phyloP scores from a whole-genome alignment of 2,329 filamentous ascomycete species.

The Xylaria sp. region DNA sequence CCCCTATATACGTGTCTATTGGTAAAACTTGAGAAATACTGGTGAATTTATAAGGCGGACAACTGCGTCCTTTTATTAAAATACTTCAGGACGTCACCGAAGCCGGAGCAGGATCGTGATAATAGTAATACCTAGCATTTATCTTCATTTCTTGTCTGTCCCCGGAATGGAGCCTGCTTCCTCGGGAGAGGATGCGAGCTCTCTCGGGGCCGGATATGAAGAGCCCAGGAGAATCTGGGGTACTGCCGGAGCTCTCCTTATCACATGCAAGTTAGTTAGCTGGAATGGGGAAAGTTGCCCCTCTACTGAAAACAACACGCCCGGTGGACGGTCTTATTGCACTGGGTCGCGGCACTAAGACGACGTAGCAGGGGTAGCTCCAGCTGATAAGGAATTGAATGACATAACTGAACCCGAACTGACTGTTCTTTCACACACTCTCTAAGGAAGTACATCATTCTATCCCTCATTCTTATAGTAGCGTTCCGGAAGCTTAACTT shows the following conservation, averaged over 20 bases:
- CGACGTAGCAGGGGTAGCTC: not conserved
- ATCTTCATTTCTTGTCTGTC: constrained; percentile 4
- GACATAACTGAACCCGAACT: not conserved
- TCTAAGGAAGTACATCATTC: not conserved
- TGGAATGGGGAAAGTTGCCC: constrained; percentile 17
- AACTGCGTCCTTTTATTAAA: not conserved
- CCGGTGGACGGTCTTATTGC: not conserved
- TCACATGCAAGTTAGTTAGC: constrained; percentile 37
- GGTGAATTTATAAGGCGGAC: not conserved
- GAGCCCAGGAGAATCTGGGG: constrained; percentile 17
- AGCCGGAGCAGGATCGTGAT: constrained; percentile 3
- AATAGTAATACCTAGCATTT: too few species aligned
- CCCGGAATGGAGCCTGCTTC: constrained; percentile 21
- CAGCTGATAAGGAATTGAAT: constrained; percentile 10
- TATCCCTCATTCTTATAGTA: too few species aligned
- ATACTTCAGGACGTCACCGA: not conserved
- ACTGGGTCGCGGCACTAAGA: not conserved
- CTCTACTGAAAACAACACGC: constrained; percentile 7
- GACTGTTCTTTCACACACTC: not conserved
- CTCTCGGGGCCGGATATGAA: too few species aligned
- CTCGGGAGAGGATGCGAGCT: constrained; percentile 7
- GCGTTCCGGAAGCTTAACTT: too few species aligned
- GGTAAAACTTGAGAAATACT: not conserved
- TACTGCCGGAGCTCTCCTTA: constrained; percentile 20
- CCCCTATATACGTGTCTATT: not conserved